Evolutionary conservation across 2,329 filamentous ascomycete genomes (phyloP), one percentile per base, ranked within the genome.

Genomic region (Cordyceps farinosa): DNA sequence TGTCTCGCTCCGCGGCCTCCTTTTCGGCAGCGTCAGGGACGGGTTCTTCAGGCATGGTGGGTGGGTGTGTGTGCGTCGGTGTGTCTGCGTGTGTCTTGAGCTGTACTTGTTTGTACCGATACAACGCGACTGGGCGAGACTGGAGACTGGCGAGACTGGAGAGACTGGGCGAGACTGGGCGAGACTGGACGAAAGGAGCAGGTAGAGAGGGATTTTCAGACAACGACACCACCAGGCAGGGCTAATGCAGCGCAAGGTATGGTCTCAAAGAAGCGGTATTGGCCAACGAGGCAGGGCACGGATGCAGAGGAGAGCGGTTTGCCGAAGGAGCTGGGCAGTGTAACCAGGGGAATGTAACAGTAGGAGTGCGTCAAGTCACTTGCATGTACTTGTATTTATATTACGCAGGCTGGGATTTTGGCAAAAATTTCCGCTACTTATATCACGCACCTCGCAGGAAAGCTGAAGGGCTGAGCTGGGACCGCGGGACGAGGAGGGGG

Each of bases 1-100:
- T 64, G 64, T 70, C 69, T 47, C 65, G 62, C 32, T 70, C 67
- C 34, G 40, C 56, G n/a, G 66, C 61, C 40, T 70, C 67, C 50
- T 69, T 67, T 27, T 69, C 69, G 36, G 66, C 61, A 17, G 64
- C 58, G 7, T 69, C 68, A 22, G 62, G 64, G 29, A 67, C 15
- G 13, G 64, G 30, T 27, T 70, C 64, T 60, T 66, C 67, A 47
- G 67, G 38, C 69, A 70, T 70, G 6, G 27, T 8, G 15, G n/a
- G 29, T 38, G 22, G 9, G 10, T 34, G 51, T 36, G 51, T 52
- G 34, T 61, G 9, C 9, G 11, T 29, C 13, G 15, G 36, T n/a
- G 15, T 32, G n/a, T 27, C 13, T 50, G 56, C 34, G 48, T n/a
- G 48, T 34, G 4, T 50, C 45, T 29, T n/a, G 40, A 10, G 29